Percentiles rank a stretch among this genome's conserved stretches.
phyloP scores from a whole-genome alignment of 1,284 basidiomycete species.

The Pascua guehoae region DNA sequence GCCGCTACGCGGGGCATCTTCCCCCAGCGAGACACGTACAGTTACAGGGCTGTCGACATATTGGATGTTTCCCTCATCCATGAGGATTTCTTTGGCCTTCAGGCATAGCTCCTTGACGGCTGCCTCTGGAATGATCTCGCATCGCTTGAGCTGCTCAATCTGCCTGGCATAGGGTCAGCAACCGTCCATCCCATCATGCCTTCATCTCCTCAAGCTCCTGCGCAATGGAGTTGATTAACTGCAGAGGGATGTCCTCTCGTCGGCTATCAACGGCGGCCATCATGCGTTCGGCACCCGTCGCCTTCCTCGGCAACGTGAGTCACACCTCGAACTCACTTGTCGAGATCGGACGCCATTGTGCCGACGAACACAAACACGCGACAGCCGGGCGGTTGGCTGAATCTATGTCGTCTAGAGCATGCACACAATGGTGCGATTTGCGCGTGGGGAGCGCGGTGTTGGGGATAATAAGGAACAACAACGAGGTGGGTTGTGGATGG shows the following conservation, averaged over 20 bases:
- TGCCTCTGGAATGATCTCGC: constrained; percentile 88
- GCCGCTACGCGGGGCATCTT: too few relatives aligned
- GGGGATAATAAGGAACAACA: not conserved
- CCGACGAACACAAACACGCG: not conserved
- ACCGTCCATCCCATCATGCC: not conserved
- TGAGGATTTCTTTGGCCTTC: constrained; percentile 91
- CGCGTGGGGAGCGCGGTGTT: not conserved
- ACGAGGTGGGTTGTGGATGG: not conserved
- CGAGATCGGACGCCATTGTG: constrained; percentile 39
- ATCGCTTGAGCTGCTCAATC: constrained; percentile 82
- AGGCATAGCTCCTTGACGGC: constrained; percentile 89
- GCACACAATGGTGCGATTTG: not conserved
- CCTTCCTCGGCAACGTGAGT: not conserved
- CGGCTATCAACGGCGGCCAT: too few relatives aligned
- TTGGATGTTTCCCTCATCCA: constrained; percentile 97
- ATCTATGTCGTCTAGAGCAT: too few relatives aligned
- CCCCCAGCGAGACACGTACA: constrained; percentile 54
- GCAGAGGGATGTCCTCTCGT: too few relatives aligned
- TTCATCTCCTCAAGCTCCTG: not conserved
- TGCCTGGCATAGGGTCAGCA: constrained; percentile 49
- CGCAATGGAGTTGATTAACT: not conserved
- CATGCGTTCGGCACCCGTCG: too few relatives aligned
- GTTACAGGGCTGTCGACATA: constrained; percentile 95
- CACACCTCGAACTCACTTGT: constrained; percentile 29
- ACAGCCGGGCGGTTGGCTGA: too few relatives aligned